Conservation (phyloP, 306 rosid genomes). For the Abrus precatorius region DNA sequence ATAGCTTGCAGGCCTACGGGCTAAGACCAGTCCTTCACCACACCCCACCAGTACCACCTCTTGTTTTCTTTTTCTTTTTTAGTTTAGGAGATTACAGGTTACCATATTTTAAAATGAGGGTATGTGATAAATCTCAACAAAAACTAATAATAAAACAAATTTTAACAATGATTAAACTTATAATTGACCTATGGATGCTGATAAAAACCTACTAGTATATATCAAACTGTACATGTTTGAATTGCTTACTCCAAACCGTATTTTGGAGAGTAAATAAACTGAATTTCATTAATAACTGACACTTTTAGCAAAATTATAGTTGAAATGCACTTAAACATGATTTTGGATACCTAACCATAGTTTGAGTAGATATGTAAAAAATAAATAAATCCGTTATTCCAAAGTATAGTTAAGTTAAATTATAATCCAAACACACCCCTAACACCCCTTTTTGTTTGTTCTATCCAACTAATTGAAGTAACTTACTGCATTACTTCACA, state of each 20-base stretch:
- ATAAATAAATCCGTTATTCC: background rate
- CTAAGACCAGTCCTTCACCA: background rate
- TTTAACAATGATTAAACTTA: background rate
- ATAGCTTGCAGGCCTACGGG: background rate
- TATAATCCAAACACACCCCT: background rate
- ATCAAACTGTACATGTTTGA: background rate
- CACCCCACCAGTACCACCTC: background rate
- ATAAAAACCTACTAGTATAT: background rate
- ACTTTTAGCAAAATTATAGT: background rate
- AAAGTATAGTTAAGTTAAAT: background rate
- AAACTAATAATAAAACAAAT: background rate
- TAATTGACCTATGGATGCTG: background rate
- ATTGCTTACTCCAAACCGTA: background rate
- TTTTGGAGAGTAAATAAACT: background rate
- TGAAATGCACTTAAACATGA: background rate
- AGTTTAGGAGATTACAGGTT: background rate
- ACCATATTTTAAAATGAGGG: background rate
- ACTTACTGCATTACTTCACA: background rate
- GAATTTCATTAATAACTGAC: background rate
- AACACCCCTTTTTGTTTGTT: constrained; percentile 6
- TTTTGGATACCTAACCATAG: background rate
- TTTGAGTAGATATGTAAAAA: background rate
- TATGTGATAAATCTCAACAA: background rate
- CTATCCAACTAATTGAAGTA: background rate
- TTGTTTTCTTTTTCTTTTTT: background rate